Evolutionary conservation across 2,329 filamentous ascomycete genomes (phyloP).

Genomic region (Paramyrothecium roridum): DNA sequence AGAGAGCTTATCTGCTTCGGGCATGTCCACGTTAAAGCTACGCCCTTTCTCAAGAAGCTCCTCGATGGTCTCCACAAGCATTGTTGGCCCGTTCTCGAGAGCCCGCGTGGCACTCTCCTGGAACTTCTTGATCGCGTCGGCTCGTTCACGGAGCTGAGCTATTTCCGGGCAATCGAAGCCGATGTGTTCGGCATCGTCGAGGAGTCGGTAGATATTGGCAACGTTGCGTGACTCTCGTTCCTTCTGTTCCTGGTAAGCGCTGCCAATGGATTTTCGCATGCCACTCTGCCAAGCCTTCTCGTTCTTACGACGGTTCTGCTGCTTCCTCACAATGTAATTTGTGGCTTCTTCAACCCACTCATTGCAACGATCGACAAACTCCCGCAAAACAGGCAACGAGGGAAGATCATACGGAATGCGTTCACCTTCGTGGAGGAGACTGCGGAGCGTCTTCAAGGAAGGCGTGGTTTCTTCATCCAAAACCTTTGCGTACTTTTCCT

Average conservation of each 20-base stretch:
- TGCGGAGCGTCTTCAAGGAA: slow-evolving; percentile 79
- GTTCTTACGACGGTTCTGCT: slow-evolving; percentile 94
- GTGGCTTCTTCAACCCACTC: slow-evolving; percentile 98
- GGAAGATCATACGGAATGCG: slow-evolving; percentile 89
- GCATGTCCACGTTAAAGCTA: slow-evolving; percentile 86
- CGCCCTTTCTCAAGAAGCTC: slow-evolving; percentile 88
- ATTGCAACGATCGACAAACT: slow-evolving; percentile 94
- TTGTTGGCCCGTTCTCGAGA: slow-evolving; percentile 61
- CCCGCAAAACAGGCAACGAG: slow-evolving; percentile 75
- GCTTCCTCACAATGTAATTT: slow-evolving; percentile 93
- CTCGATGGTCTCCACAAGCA: slow-evolving; percentile 73
- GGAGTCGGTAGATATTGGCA: slow-evolving; percentile 80
- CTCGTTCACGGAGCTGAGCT: slow-evolving; percentile 77
- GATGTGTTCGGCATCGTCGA: slow-evolving; percentile 79
- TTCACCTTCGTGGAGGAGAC: slow-evolving; percentile 87
- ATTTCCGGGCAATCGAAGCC: slow-evolving; percentile 95
- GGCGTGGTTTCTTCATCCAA: slow-evolving; percentile 82
- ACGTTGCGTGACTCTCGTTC: slow-evolving; percentile 84
- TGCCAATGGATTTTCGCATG: slow-evolving; percentile 64
- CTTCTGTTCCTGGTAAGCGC: slow-evolving; percentile 63
- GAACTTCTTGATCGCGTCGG: slow-evolving; percentile 80
- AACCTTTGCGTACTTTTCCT: slow-evolving; percentile 81
- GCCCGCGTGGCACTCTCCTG: slow-evolving; percentile 71
- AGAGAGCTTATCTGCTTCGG: slow-evolving; percentile 80
- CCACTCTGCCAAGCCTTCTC: slow-evolving; percentile 81